These are phyloP conservation scores for Luvunga scandens DNA, from an alignment of 345 rosid species.

Conservation along the genomic window DNA sequence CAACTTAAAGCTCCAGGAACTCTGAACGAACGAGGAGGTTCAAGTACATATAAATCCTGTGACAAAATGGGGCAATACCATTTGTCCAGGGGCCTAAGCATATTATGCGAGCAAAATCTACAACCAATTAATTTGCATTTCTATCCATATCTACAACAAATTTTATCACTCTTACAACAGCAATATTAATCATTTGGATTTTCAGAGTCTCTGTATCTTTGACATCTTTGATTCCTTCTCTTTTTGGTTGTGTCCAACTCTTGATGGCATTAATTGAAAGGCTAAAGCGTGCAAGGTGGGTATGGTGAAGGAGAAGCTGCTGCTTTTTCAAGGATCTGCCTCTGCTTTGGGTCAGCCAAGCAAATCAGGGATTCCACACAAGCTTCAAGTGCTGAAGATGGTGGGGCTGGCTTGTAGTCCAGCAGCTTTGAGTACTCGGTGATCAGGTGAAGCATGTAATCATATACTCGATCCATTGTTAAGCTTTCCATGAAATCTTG, in stretches of 20 bases:
- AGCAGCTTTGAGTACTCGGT: slow-evolving; percentile 74
- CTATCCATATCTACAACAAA: not conserved
- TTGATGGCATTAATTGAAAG: slow-evolving; percentile 28
- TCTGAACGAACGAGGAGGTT: not conserved
- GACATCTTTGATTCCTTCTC: slow-evolving; percentile 41
- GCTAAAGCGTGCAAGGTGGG: slow-evolving; percentile 57
- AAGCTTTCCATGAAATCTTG: slow-evolving; percentile 70
- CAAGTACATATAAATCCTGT: not conserved
- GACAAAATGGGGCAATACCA: not conserved
- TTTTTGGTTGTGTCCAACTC: slow-evolving; percentile 41
- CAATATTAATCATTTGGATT: slow-evolving; percentile 3
- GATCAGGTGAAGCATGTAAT: slow-evolving; percentile 87
- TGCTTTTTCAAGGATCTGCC: slow-evolving; percentile 49
- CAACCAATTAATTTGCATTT: not conserved
- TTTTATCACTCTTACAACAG: not conserved
- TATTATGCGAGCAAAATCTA: not conserved
- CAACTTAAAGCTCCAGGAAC: too few species aligned
- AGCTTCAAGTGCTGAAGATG: slow-evolving; percentile 63
- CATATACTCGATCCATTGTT: slow-evolving; percentile 67
- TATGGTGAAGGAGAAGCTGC: slow-evolving; percentile 28
- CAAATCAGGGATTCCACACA: slow-evolving; percentile 73
- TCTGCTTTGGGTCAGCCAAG: slow-evolving; percentile 64
- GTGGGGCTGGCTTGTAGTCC: slow-evolving; percentile 63
- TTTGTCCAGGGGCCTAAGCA: not conserved
- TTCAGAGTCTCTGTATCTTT: slow-evolving; percentile 34